Base-by-base conservation (phyloP, 192 early-diverging fungal species). In the Coemansia sp. region DNA sequence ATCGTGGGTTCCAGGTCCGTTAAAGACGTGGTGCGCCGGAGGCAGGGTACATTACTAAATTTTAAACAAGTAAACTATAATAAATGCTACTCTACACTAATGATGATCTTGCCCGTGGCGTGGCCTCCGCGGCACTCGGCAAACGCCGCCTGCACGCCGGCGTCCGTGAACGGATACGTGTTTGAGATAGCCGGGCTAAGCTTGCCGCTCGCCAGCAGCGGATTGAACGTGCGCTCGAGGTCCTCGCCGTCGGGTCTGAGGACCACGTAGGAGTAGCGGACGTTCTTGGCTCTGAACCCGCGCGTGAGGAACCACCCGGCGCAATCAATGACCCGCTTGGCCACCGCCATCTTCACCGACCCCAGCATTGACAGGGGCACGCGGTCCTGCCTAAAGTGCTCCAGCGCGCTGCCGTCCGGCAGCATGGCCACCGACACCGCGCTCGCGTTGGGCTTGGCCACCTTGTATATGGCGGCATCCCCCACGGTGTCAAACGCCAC, bases 91-190 rank as follows among this genome's bases (percentile, higher is more conserved):
- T n/a, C 15, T 39, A 18, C 37, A 39, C 11, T 39, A 17, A 82
- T 58, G 15, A 82, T 59, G 26, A 82, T 66, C 40, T 82, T 81
- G 21, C 80, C 80, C 0, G 76, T 66, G 0, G 64, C 78, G 22
- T 80, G 81, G 8, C 80, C 80, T 8, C 33, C 72, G n/a, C 62
- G 53, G 14, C 45, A 50, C 43, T 68, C 48, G 1, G 22, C 40
- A 32, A 82, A 76, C 3, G 80, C 80, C 13, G 72, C 53, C 8
- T 48, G 50, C 11, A 63, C 56, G 9, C 72, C 68, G 3, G 67
- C 59, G 1, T 56, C 47, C n/a, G 66, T 65, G 34, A 82, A 79
- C 31, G 51, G 51, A 43, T 71, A 76, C 5, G 61, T 40, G 13
- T 60, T 79, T 38, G 75, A 58, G 31, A 83, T 69, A 5, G 37